Conservation (phyloP, 2,329 filamentous ascomycete genomes). For the Colletotrichum nymphaeae region DNA sequence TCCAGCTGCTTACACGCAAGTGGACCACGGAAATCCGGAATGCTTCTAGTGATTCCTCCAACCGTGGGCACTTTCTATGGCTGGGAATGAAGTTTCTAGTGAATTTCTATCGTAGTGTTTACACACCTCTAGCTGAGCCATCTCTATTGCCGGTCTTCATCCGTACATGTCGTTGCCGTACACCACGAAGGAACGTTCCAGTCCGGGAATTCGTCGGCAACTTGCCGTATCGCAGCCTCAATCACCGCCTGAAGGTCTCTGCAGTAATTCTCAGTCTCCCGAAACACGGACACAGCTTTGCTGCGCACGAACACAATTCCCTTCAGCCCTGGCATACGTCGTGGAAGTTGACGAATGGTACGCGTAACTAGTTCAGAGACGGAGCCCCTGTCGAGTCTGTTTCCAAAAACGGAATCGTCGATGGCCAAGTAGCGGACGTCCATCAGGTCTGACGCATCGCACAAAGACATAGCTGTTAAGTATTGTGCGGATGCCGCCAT, state of each 20-base stretch:
- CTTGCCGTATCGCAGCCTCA: background rate
- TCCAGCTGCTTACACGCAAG: no score
- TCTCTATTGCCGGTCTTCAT: background rate
- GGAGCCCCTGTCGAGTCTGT: background rate
- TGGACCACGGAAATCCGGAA: no score
- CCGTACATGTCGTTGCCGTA: background rate
- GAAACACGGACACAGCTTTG: background rate
- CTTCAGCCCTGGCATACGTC: background rate
- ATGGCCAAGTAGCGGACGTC: background rate
- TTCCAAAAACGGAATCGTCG: background rate
- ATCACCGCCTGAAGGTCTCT: background rate
- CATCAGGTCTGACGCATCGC: background rate
- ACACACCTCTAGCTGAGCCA: background rate
- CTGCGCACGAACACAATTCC: background rate
- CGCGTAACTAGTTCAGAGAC: background rate
- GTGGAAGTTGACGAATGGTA: background rate
- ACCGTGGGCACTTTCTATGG: background rate
- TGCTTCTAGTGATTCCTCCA: no score
- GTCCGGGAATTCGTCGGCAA: background rate
- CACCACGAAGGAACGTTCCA: background rate
- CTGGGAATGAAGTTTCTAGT: background rate
- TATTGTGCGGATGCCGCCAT: background rate
- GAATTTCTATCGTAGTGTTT: background rate
- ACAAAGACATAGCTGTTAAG: background rate
- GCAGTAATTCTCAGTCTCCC: background rate